phyloP scores from a whole-genome alignment of 2,329 filamentous ascomycete genomes.

The Fusarium nurragi region DNA sequence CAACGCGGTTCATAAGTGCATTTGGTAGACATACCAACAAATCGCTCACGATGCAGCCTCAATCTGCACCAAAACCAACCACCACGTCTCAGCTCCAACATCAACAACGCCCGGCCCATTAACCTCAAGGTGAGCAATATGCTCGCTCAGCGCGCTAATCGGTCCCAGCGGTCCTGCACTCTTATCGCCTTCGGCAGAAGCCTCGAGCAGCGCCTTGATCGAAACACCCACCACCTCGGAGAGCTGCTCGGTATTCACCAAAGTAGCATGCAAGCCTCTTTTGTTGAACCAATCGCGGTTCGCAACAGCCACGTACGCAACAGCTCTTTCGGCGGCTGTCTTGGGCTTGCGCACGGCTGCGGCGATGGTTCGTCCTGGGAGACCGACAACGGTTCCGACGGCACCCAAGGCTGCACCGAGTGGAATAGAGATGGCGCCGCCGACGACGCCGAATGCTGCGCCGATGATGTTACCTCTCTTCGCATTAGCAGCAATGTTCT shows the following conservation, averaged over 20 bases:
- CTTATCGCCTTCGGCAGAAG: slow-evolving; percentile 42
- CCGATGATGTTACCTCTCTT: slow-evolving; percentile 54
- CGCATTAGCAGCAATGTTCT: slow-evolving; percentile 48
- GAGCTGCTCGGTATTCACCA: slow-evolving; percentile 50
- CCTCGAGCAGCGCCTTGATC: slow-evolving; percentile 54
- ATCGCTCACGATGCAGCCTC: slow-evolving; percentile 1
- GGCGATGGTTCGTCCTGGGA: slow-evolving; percentile 49
- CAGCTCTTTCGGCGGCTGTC: slow-evolving; percentile 54
- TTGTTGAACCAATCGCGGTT: slow-evolving; percentile 56
- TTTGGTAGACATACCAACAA: background rate
- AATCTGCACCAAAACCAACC: slow-evolving; percentile 48
- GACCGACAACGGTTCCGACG: slow-evolving; percentile 47
- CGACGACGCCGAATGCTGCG: slow-evolving; percentile 50
- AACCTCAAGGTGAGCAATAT: slow-evolving; percentile 47
- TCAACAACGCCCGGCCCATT: slow-evolving; percentile 39
- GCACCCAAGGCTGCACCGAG: slow-evolving; percentile 51
- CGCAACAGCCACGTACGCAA: slow-evolving; percentile 54
- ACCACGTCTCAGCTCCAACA: slow-evolving; percentile 46
- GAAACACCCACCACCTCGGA: slow-evolving; percentile 43
- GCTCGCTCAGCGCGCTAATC: slow-evolving; percentile 40
- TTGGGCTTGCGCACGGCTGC: slow-evolving; percentile 52
- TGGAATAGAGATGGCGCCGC: slow-evolving; percentile 53
- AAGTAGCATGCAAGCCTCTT: slow-evolving; percentile 51
- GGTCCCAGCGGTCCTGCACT: slow-evolving; percentile 28
- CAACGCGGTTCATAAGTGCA: no score